phyloP scores from a whole-genome alignment of 139 green algal species.

The Volvox africanus region DNA sequence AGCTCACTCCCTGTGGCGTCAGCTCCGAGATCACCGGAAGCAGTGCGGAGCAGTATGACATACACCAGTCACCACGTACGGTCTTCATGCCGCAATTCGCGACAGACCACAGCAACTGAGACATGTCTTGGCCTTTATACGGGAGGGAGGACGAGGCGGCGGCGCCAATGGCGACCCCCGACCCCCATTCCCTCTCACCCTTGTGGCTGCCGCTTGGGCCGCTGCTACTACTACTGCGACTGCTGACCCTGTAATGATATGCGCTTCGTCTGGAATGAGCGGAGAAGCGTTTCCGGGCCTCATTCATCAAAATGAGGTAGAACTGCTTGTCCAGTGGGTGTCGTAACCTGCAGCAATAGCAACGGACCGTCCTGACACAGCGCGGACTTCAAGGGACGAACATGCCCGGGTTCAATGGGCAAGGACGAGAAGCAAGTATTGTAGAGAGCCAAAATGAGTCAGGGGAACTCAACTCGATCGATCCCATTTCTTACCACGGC shows the following conservation, averaged over 20 bases:
- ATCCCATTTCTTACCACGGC: too few species aligned
- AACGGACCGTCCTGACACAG: too few species aligned
- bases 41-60: neutral
- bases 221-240: neutral
- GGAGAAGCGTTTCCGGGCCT: neutral
- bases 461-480: too few species aligned
- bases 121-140: slow-evolving; percentile 31
- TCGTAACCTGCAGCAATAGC: neutral
- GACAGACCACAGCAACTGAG: slow-evolving; percentile 6
- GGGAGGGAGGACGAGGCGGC: neutral
- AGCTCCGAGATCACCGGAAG: neutral
- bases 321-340: slow-evolving; percentile 28
- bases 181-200: too few species aligned
- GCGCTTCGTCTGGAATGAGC: neutral
- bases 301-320: slow-evolving; percentile 28
- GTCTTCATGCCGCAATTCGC: neutral
- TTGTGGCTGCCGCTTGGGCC: neutral
- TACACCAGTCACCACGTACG: slow-evolving; percentile 28
- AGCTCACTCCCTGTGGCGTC: neutral
- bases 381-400: too few species aligned
- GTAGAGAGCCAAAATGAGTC: too few species aligned
- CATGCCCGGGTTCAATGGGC: too few species aligned
- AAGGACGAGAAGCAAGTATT: too few species aligned
- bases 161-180: neutral
- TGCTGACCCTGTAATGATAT: neutral